Evolutionary conservation across 2,329 filamentous ascomycete species (phyloP).

Genomic region (Sphaerulina populicola): DNA sequence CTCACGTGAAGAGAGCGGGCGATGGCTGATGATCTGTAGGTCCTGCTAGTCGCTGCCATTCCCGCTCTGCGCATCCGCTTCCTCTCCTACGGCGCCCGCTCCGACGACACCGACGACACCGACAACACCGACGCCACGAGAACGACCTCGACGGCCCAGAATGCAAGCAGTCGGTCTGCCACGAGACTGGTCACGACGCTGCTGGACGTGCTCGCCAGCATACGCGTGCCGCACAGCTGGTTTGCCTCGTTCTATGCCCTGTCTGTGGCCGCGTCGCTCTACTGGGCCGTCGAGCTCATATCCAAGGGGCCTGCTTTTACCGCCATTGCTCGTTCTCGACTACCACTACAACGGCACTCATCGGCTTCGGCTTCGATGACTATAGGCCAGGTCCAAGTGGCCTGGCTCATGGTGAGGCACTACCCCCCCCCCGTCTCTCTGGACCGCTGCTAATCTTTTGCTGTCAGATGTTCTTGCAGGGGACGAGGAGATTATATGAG

Average conservation of each 20-base stretch:
- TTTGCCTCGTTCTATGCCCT: conserved; percentile 80
- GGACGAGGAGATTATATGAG: conserved; percentile 66
- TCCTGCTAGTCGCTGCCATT: conserved; percentile 45
- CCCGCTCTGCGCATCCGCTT: conserved; percentile 49
- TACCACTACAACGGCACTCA: conserved; percentile 18
- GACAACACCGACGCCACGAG: neutral
- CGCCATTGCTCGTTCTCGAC: conserved; percentile 34
- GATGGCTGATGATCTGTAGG: conserved; percentile 32
- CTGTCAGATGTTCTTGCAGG: conserved; percentile 60
- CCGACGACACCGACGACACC: neutral
- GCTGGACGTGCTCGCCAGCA: conserved; percentile 43
- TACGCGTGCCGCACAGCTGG: conserved; percentile 75
- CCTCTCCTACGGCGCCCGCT: conserved; percentile 52
- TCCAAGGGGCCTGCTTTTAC: conserved; percentile 48
- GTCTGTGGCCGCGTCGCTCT: conserved; percentile 59
- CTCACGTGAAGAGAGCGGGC: neutral
- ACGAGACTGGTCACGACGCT: neutral
- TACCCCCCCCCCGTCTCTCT: neutral
- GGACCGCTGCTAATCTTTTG: neutral
- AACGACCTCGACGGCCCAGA: neutral
- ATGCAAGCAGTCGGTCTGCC: neutral
- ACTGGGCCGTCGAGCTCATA: conserved; percentile 58
- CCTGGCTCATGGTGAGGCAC: conserved; percentile 51
- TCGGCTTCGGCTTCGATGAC: conserved; percentile 42
- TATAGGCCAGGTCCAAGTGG: conserved; percentile 53